Evolutionary conservation across 106 monocot genomes (phyloP), one percentile per base, ranked within the genome.

Genomic region (Agapanthus africanus): DNA sequence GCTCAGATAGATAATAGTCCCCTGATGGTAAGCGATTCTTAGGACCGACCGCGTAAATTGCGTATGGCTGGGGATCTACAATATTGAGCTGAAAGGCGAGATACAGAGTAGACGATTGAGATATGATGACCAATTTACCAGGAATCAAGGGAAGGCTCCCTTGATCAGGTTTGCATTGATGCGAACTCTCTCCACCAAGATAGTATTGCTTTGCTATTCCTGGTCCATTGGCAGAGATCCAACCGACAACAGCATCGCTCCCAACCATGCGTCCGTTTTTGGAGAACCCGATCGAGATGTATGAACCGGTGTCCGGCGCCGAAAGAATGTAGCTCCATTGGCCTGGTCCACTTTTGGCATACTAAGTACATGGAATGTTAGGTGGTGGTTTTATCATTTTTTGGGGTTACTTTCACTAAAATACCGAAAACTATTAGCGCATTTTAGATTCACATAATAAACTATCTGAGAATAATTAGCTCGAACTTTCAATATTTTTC

Each of bases 201-300:
- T 57, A 69, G 73, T 84, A 88, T 67, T 81, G 83, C 63, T 83
- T n/a, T n/a, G n/a, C n/a, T n/a, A n/a, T n/a, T 81, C 57, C 86
- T 3, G 37, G 14, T 0, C 77, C 80, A 27, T 31, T 26, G 51
- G 44, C 15, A 10, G 49, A 31, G 28, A 72, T 66, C 87, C 82
- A 87, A 2, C 87, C 87, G 26, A 74, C 87, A 2, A 87, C 62
- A n/a, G 77, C 74, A 56, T 74, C 80, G 77, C 67, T 77, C 11
- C 80, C 80, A 13, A 70, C 80, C 87, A 87, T 83, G 11, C 13
- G 40, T 4, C 87, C 82, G 41, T 75, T 42, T 27, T 23, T 14
- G 9, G 87, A 87, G 77, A 87, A 87, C 16, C 87, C 82, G 7
- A 87, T 44, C 28, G 83, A 14, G n/a, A 80, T 52, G 80, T 83